These are phyloP conservation scores for Haematococcus lacustris DNA, from an alignment of 139 green algal genomes.

Conservation along the genomic window DNA sequence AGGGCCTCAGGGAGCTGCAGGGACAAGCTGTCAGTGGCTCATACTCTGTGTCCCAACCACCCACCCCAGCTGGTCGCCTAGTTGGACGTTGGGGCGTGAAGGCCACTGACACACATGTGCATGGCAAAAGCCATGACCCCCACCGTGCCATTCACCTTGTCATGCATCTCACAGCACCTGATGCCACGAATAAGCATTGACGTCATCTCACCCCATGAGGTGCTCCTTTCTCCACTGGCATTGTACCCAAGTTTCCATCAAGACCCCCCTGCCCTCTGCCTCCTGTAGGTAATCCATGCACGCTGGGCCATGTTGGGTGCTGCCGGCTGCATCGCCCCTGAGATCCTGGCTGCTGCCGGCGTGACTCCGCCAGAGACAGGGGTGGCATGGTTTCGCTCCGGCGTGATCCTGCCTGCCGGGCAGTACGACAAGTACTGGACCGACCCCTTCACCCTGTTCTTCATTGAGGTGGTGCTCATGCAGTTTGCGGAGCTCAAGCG, in stretches of 20 bases:
- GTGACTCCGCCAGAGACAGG: conserved; percentile 73
- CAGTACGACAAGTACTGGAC: conserved; percentile 77
- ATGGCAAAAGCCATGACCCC: too few relatives aligned
- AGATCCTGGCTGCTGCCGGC: conserved; percentile 76
- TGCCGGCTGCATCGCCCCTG: conserved; percentile 89
- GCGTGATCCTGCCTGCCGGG: conserved; percentile 81
- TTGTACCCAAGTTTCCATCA: too few relatives aligned
- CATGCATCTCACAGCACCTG: too few relatives aligned
- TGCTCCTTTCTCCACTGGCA: not conserved
- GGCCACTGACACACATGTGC: too few relatives aligned
- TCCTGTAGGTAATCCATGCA: conserved; percentile 77
- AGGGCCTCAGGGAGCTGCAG: not conserved
- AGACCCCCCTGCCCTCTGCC: too few relatives aligned
- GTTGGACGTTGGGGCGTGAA: too few relatives aligned
- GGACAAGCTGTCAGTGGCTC: not conserved
- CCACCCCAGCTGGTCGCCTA: too few relatives aligned
- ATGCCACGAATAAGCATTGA: not conserved
- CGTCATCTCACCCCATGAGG: not conserved
- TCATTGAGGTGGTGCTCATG: conserved; percentile 86
- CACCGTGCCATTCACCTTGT: too few relatives aligned
- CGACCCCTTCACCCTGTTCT: conserved; percentile 92
- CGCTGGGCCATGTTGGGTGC: conserved; percentile 94
- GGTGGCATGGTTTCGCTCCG: conserved; percentile 80
- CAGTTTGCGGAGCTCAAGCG: conserved; percentile 92
- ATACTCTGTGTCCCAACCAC: too few relatives aligned